phyloP scores from a whole-genome alignment of 1,284 basidiomycete species.

The Trichosporon sp. region DNA sequence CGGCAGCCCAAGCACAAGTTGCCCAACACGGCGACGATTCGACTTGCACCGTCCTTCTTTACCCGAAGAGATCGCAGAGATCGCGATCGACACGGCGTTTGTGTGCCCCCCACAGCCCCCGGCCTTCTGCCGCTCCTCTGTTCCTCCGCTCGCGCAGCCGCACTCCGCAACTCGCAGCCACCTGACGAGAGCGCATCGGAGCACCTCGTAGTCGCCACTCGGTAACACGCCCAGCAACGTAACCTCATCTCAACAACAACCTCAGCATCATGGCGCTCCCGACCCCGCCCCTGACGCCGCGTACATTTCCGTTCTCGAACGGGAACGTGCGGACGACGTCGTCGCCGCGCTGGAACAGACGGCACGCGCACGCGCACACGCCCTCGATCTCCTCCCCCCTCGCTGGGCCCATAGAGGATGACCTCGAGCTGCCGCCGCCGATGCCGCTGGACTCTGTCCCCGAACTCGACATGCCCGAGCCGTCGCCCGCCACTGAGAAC shows the following conservation, averaged over 20 bases:
- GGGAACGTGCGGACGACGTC: conserved; percentile 12
- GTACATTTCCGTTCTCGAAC: conserved; percentile 27
- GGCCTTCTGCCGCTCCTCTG: not conserved
- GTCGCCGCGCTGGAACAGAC: conserved; percentile 16
- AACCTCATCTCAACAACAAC: not conserved
- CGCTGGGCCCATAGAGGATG: conserved; percentile 22
- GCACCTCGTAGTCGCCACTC: not conserved
- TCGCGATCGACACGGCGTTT: conserved; percentile 12
- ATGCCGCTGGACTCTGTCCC: conserved; percentile 27
- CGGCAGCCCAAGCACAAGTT: not conserved
- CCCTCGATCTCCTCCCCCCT: conserved; percentile 19
- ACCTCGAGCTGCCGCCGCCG: conserved; percentile 26
- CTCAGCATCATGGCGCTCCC: conserved; percentile 29
- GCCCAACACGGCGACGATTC: conserved; percentile 19
- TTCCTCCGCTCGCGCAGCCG: not conserved
- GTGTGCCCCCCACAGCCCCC: not conserved
- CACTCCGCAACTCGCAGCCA: conserved; percentile 12
- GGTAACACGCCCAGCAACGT: not conserved
- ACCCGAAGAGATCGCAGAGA: not conserved
- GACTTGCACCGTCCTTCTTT: not conserved
- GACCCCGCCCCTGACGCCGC: conserved; percentile 47
- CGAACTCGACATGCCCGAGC: conserved; percentile 29
- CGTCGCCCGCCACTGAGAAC: conserved; percentile 11
- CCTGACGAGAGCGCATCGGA: conserved; percentile 6
- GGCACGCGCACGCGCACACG: conserved; percentile 16